Evolutionary conservation across 2,329 filamentous ascomycete genomes (phyloP).

Genomic region (Ophiosphaerella korrae): DNA sequence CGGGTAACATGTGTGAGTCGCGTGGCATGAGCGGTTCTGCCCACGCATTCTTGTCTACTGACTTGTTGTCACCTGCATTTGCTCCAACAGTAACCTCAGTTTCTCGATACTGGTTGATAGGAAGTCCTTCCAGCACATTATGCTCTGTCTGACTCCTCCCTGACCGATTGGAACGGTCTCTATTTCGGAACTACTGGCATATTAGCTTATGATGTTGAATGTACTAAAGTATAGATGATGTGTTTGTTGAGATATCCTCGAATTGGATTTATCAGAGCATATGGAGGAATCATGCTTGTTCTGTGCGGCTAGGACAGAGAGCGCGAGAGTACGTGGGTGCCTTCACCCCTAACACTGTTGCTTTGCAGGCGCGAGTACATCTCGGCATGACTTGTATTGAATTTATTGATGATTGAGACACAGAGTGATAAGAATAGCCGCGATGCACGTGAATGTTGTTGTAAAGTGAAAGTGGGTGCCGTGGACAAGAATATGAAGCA

Average conservation of each 20-base stretch:
- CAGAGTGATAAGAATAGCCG: conserved; percentile 6
- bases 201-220: conserved; percentile 19
- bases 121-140: conserved; percentile 74
- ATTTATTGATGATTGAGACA: neutral
- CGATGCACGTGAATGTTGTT: conserved; percentile 11
- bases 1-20: conserved; percentile 76
- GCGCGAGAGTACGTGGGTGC: no score
- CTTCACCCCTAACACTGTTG: no score
- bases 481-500: neutral
- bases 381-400: neutral
- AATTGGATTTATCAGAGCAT: neutral
- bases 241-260: neutral
- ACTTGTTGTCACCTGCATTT: conserved; percentile 66
- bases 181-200: conserved; percentile 57
- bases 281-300: no score
- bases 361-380: no score
- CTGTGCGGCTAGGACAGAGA: no score
- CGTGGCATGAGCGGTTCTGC: conserved; percentile 87
- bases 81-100: conserved; percentile 70
- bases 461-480: conserved; percentile 1
- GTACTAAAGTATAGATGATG: neutral
- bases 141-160: conserved; percentile 65
- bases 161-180: conserved; percentile 63
- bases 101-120: conserved; percentile 87
- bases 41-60: conserved; percentile 68